Percentiles rank a stretch among this genome's conserved stretches.
phyloP scores from a whole-genome alignment of 768 basidiomycete genomes.

The Leccinum subtestaceum region DNA sequence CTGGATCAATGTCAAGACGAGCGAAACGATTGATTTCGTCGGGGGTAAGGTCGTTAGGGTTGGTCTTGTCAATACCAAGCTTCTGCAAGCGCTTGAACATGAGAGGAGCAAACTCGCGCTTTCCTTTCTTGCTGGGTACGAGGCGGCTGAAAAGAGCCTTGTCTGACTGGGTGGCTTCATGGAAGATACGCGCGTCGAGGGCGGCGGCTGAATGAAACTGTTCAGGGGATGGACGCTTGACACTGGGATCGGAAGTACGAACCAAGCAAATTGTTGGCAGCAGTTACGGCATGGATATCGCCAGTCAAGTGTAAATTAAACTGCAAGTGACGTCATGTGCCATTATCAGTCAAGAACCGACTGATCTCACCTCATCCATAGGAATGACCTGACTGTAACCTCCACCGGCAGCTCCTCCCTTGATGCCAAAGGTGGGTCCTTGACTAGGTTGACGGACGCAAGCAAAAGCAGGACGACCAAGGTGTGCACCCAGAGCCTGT shows the following conservation, averaged over 20 bases:
- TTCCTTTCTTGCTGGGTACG: constrained; percentile 90
- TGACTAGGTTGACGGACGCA: constrained; percentile 98
- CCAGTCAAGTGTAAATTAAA: constrained; percentile 96
- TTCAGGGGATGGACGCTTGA: constrained; percentile 3
- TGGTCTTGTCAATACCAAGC: constrained; percentile 90
- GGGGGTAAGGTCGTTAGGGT: constrained; percentile 87
- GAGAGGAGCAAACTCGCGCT: constrained; percentile 90
- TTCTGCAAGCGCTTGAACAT: constrained; percentile 96
- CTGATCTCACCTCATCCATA: constrained; percentile 81
- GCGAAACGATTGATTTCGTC: constrained; percentile 91
- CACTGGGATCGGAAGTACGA: constrained; percentile 11
- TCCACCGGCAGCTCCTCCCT: constrained; percentile 97
- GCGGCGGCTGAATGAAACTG: constrained; percentile 69
- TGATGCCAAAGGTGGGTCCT: constrained; percentile 98
- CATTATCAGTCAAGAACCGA: neutral
- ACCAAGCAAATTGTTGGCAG: constrained; percentile 96
- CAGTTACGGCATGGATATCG: constrained; percentile 96
- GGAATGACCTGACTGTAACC: constrained; percentile 99
- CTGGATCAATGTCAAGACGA: constrained; percentile 85
- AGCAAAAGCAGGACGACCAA: constrained; percentile 89
- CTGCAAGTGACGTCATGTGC: constrained; percentile 35
- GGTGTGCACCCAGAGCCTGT: constrained; percentile 93
- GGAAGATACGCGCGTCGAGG: constrained; percentile 95
- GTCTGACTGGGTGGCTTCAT: constrained; percentile 93
- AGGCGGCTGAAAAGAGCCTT: constrained; percentile 93